Conservation (phyloP, 768 basidiomycete genomes). For the Boletus tomentosulus region DNA sequence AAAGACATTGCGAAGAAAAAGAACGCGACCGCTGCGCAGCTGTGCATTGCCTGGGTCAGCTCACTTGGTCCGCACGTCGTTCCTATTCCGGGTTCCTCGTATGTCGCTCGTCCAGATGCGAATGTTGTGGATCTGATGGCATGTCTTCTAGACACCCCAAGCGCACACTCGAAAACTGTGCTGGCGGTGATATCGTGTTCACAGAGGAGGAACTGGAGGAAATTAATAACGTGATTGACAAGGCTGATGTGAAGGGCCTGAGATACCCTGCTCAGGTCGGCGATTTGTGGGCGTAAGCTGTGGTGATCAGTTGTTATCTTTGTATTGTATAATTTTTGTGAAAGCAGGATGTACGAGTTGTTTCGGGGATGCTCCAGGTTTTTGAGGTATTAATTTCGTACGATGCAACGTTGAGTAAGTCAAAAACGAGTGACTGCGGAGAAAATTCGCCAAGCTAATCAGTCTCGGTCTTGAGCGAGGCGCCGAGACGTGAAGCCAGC, state of each 20-base stretch:
- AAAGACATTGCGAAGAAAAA: slow-evolving; percentile 38
- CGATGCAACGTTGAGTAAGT: too few relatives aligned
- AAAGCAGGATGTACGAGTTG: too few relatives aligned
- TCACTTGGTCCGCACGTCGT: slow-evolving; percentile 39
- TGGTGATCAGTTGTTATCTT: not conserved
- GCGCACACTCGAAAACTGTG: slow-evolving; percentile 42
- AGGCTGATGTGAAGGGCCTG: slow-evolving; percentile 34
- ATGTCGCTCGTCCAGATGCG: slow-evolving; percentile 6
- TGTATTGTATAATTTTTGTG: too few relatives aligned
- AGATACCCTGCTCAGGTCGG: slow-evolving; percentile 28
- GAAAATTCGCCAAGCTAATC: too few relatives aligned
- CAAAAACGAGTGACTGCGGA: too few relatives aligned
- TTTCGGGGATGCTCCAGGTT: too few relatives aligned
- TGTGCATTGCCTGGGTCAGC: slow-evolving; percentile 41
- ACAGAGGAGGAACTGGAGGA: slow-evolving; percentile 35
- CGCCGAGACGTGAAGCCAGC: too few relatives aligned
- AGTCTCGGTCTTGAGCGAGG: too few relatives aligned
- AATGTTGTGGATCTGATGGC: not conserved
- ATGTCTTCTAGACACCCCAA: slow-evolving; percentile 21
- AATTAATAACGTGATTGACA: slow-evolving; percentile 36
- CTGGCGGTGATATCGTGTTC: slow-evolving; percentile 38
- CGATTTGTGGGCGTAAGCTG: slow-evolving; percentile 31
- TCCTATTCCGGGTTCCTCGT: slow-evolving; percentile 46
- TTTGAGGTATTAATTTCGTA: too few relatives aligned
- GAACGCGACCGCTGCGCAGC: slow-evolving; percentile 38